phyloP scores from a whole-genome alignment of 345 rosid species.

The Eucalyptus dawsonii region DNA sequence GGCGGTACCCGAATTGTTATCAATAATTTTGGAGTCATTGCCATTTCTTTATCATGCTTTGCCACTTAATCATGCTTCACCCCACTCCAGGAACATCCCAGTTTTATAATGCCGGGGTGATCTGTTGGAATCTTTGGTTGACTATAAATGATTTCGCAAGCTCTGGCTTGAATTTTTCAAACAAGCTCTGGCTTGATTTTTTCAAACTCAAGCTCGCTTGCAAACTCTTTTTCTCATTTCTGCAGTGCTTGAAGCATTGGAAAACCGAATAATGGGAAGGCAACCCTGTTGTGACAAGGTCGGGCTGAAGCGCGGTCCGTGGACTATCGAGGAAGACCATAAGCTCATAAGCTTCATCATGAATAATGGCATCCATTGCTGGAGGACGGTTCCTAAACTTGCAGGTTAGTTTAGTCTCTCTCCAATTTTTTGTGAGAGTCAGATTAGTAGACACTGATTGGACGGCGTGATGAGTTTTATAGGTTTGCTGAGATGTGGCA shows the following conservation, averaged over 20 bases:
- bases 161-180: not conserved
- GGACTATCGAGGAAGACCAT: slow-evolving; percentile 94
- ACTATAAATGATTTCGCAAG: not conserved
- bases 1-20: slow-evolving; percentile 3
- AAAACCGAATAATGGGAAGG: slow-evolving; percentile 43
- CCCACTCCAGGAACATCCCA: slow-evolving; percentile 4
- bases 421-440: not conserved
- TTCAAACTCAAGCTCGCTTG: not conserved
- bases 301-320: slow-evolving; percentile 87
- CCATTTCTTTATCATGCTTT: not conserved
- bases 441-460: not conserved
- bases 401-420: slow-evolving; percentile 36
- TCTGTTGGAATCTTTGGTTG: slow-evolving; percentile 25
- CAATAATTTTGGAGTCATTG: not conserved
- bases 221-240: not conserved
- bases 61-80: not conserved
- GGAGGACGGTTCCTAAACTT: slow-evolving; percentile 86
- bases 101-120: slow-evolving; percentile 8
- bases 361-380: slow-evolving; percentile 84
- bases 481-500: slow-evolving; percentile 84
- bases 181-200: not conserved
- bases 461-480: not conserved
- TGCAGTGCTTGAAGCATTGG: not conserved
- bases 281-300: slow-evolving; percentile 89
- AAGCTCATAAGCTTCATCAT: slow-evolving; percentile 80